A percentile compares a stretch with the other conserved stretches of the same genome.
These are phyloP conservation scores for Pleurotus giganteus DNA, from an alignment of 768 basidiomycete genomes.

Conservation along the genomic window DNA sequence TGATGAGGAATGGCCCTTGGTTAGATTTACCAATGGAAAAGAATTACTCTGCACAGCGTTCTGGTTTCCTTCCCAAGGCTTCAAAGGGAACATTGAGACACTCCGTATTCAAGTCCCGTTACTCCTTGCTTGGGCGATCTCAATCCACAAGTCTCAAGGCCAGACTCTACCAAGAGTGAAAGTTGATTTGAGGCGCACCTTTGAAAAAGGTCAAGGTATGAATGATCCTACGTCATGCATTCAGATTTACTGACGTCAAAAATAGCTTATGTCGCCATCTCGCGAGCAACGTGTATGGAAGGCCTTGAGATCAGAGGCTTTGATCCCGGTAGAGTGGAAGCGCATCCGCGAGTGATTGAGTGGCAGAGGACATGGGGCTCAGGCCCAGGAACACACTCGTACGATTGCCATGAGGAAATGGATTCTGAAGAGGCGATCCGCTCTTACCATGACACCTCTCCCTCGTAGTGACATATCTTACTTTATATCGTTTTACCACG, in stretches of 20 bases:
- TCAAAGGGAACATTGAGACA: constrained; percentile 56
- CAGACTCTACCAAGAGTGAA: constrained; percentile 81
- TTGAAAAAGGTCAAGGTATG: constrained; percentile 70
- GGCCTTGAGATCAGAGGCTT: constrained; percentile 64
- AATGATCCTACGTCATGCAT: constrained; percentile 15
- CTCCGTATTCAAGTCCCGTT: constrained; percentile 54
- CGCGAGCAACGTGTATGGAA: constrained; percentile 63
- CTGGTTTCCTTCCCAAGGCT: constrained; percentile 56
- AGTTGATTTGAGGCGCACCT: constrained; percentile 68
- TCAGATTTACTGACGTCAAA: not conserved
- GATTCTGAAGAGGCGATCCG: constrained; percentile 21
- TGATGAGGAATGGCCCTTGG: constrained; percentile 52
- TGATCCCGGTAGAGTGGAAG: constrained; percentile 52
- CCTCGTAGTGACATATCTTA: too few species aligned
- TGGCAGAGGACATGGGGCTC: constrained; percentile 43
- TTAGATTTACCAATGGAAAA: constrained; percentile 50
- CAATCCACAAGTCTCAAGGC: constrained; percentile 88
- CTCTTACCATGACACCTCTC: constrained; percentile 11
- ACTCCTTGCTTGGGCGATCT: constrained; percentile 76
- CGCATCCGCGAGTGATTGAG: constrained; percentile 53
- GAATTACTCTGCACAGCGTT: constrained; percentile 50
- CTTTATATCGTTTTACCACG: too few species aligned
- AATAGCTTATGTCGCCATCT: constrained; percentile 66
- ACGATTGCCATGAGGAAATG: constrained; percentile 18
- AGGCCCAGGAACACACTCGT: constrained; percentile 16